Evolutionary conservation across 345 rosid genomes (phyloP).

Genomic region (Abelmoschus esculentus): DNA sequence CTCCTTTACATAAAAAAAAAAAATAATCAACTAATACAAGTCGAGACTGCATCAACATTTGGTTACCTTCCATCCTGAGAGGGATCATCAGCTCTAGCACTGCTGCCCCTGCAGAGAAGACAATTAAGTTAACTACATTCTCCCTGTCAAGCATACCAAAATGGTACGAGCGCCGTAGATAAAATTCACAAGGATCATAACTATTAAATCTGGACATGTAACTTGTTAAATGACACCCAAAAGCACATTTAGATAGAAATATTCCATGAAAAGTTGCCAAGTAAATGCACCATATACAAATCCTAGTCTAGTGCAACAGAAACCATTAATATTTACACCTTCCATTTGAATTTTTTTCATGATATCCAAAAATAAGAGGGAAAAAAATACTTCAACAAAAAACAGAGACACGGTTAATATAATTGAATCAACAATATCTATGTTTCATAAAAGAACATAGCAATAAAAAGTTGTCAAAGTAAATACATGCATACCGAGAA

Average conservation of each 20-base stretch:
- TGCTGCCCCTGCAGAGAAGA: slow-evolving; percentile 47
- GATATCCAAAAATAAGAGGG: neutral
- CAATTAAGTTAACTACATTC: slow-evolving; percentile 3
- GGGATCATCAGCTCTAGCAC: slow-evolving; percentile 58
- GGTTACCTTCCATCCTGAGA: slow-evolving; percentile 63
- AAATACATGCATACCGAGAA: slow-evolving; percentile 6
- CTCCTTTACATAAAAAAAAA: neutral
- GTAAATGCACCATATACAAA: slow-evolving; percentile 1
- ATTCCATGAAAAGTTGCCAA: neutral
- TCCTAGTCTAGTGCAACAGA: neutral
- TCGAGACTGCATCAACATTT: slow-evolving; percentile 16
- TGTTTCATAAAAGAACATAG: neutral
- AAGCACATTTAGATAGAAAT: neutral
- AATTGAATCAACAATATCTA: slow-evolving; percentile 3
- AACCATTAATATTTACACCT: neutral
- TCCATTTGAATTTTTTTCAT: neutral
- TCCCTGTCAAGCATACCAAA: slow-evolving; percentile 3
- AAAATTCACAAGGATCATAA: neutral
- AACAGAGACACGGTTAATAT: neutral
- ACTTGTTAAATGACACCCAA: neutral
- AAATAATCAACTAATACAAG: neutral
- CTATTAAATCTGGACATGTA: neutral
- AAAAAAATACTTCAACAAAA: neutral
- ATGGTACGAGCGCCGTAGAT: neutral
- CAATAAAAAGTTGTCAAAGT: neutral